phyloP scores from a whole-genome alignment of 257 asterid species.

The Przewalskia tangutica region DNA sequence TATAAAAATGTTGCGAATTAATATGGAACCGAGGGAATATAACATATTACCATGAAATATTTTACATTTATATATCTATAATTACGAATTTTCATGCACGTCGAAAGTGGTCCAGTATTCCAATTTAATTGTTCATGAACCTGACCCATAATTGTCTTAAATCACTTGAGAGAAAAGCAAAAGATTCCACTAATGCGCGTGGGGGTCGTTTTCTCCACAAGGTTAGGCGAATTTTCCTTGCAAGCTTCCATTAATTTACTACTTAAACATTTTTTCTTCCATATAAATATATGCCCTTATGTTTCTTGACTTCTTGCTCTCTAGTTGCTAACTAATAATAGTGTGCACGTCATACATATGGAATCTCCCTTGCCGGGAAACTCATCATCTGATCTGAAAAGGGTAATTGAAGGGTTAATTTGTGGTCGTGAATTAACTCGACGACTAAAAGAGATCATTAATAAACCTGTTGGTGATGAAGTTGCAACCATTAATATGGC shows the following conservation, averaged over 20 bases:
- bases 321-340: not conserved
- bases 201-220: not conserved
- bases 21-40: too few relatives aligned
- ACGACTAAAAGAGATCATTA: constrained; percentile 26
- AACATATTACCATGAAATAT: not conserved
- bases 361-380: not conserved
- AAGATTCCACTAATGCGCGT: constrained; percentile 8
- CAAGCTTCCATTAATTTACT: constrained; percentile 8
- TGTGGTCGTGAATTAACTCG: constrained; percentile 38
- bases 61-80: not conserved
- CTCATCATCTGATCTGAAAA: constrained; percentile 8
- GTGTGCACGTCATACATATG: not conserved
- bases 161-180: not conserved
- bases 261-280: not conserved
- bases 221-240: not conserved
- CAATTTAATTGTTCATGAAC: not conserved
- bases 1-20: too few relatives aligned
- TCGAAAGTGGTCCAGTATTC: not conserved
- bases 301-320: not conserved
- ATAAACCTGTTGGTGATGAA: not conserved
- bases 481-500: not conserved
- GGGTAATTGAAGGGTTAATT: constrained; percentile 26
- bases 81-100: not conserved
- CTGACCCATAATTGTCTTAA: not conserved
- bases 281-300: not conserved